A percentile compares a stretch with the other conserved stretches of the same genome.
Conservation (phyloP, 2,329 filamentous ascomycete species). For the Penicillium italicum region DNA sequence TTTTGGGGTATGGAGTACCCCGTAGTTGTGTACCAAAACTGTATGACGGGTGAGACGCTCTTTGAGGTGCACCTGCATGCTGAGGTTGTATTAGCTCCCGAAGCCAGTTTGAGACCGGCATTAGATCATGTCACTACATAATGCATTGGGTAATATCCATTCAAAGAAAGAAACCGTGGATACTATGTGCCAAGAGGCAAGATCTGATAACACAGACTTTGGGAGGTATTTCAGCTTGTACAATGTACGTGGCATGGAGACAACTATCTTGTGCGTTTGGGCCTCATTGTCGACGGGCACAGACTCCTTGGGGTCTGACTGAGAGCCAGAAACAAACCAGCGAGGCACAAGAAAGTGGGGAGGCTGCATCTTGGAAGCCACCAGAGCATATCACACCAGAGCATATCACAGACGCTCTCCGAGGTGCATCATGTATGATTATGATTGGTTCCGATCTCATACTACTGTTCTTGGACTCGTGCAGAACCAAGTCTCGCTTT, state of each 20-base stretch:
- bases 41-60: background rate
- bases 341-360: constrained; percentile 15
- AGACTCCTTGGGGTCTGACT: constrained; percentile 1
- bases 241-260: background rate
- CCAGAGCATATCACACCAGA: constrained; percentile 19
- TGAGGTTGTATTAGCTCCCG: background rate
- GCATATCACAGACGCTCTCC: constrained; percentile 21
- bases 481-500: constrained; percentile 7
- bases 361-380: constrained; percentile 14
- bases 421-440: constrained; percentile 9
- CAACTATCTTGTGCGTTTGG: background rate
- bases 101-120: background rate
- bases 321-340: background rate
- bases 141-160: background rate
- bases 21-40: background rate
- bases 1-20: background rate
- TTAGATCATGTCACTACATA: background rate
- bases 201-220: constrained; percentile 13
- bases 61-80: background rate
- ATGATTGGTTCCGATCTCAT: constrained; percentile 12
- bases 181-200: background rate
- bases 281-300: constrained; percentile 1
- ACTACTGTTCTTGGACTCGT: background rate
- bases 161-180: background rate
- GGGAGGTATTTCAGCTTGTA: background rate